Percentiles rank a stretch among this genome's conserved stretches.
These are phyloP conservation scores for Phytopythium ostracodes DNA, from an alignment of 352 stramenopile species.

Conservation along the genomic window DNA sequence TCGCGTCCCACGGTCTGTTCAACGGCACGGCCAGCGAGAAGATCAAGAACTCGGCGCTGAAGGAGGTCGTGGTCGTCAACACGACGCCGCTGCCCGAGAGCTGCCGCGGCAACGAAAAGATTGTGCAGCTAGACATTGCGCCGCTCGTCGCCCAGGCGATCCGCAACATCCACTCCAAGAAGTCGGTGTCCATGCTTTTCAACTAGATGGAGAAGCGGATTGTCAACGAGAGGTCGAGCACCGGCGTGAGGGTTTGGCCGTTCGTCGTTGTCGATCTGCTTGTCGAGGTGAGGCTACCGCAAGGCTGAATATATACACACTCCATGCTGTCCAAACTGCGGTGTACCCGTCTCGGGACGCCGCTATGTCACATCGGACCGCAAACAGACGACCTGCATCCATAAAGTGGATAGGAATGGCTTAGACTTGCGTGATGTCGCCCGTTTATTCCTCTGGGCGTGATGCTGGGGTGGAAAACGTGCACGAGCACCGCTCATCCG, in stretches of 20 bases:
- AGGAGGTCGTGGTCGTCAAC: conserved; percentile 91
- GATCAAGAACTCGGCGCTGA: conserved; percentile 89
- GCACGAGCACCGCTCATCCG: background rate
- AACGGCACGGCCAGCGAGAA: conserved; percentile 88
- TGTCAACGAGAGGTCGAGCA: background rate
- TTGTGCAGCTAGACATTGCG: conserved; percentile 97
- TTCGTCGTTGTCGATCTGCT: conserved; percentile 3
- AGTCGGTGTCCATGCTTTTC: conserved; percentile 99
- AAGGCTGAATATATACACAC: conserved; percentile 3
- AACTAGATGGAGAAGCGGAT: conserved; percentile 79
- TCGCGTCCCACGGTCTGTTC: conserved; percentile 98
- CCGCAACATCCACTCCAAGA: conserved; percentile 99
- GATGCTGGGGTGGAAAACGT: background rate
- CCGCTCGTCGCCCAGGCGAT: conserved; percentile 98
- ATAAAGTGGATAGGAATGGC: background rate
- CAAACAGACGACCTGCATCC: too few species aligned
- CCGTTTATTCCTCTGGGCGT: background rate
- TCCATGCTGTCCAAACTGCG: background rate
- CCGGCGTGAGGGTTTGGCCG: background rate
- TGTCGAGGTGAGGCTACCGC: background rate
- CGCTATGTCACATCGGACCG: too few species aligned
- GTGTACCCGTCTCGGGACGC: too few species aligned
- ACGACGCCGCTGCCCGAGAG: conserved; percentile 81
- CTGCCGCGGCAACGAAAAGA: conserved; percentile 95
- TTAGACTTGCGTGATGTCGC: background rate